Evolutionary conservation across 78 protist genomes (phyloP), one percentile per base, ranked within the genome.

Genomic region (Tieghemostelium lacteum): DNA sequence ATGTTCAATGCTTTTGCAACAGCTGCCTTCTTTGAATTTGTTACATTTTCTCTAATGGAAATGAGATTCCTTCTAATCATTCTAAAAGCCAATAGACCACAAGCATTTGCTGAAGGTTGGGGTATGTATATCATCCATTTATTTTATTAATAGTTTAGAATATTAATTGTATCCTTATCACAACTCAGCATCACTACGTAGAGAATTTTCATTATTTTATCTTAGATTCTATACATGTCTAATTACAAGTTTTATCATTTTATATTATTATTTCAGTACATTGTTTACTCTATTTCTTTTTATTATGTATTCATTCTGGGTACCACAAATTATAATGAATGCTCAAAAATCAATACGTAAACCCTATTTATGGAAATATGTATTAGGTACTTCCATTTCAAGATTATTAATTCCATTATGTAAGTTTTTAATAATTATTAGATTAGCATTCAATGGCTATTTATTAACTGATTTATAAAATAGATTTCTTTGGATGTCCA

Each of bases 1-100:
- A 22, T 92, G 50, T 94, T 96, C 88, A 86, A 92, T 42, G 95
- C 94, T n/a, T 96, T 96, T 29, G 89, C 96, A 16, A 85, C 92
- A 0, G 92, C 86, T 19, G 93, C 96, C 24, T 96, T 96, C 66
- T 87, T 94, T 85, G 80, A 96, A 64, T 86, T 96, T 63, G 40
- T 86, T 22, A 61, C 85, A 8, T 96, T 96, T 60, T 61, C 94
- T 55, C 61, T 96, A n/a, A 92, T 94, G 60, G 96, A 94, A 61
- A 92, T 94, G 92, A 61, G 94, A 26, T 94, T 71, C 66, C 49
- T 96, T 33, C 39, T 96, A 33, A 45, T 71, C 29, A 92, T 92
- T 24, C 92, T 94, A 63, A 94, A 86, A 57, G 80, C 97, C 1
- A 66, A 93, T 36, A 50, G 78, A 33, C 97, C 96, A 26, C 86